Evolutionary conservation across 257 asterid genomes (phyloP).

Genomic region (Solanum arcanum): DNA sequence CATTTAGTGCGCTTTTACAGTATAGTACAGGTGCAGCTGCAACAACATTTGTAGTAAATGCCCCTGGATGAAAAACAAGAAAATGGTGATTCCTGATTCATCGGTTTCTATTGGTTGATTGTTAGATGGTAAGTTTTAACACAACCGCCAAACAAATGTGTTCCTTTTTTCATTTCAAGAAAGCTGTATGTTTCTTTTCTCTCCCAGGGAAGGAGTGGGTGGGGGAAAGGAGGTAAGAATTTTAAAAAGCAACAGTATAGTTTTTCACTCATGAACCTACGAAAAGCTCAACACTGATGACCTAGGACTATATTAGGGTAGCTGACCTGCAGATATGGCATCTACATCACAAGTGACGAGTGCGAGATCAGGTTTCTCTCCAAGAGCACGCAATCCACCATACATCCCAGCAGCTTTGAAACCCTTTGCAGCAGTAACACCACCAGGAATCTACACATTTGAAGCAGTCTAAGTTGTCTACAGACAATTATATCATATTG

Average conservation of each 20-base stretch:
- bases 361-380: constrained; percentile 98
- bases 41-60: constrained; percentile 80
- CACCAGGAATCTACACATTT: constrained; percentile 70
- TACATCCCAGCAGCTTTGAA: constrained; percentile 96
- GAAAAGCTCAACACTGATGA: not conserved
- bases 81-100: not conserved
- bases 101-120: not conserved
- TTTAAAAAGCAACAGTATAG: not conserved
- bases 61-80: constrained; percentile 35
- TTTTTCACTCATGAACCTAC: not conserved
- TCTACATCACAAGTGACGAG: constrained; percentile 81
- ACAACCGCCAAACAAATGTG: not conserved
- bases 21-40: constrained; percentile 97
- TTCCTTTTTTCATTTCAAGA: not conserved
- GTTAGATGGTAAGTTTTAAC: not conserved
- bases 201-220: not conserved
- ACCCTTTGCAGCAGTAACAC: constrained; percentile 92
- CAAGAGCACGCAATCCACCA: constrained; percentile 91
- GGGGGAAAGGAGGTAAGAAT: not conserved
- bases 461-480: constrained; percentile 7
- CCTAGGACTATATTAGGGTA: not conserved
- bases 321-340: constrained; percentile 78
- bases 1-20: constrained; percentile 64
- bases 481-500: not conserved
- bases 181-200: not conserved